Percentiles rank a stretch among this genome's conserved stretches.
These are phyloP conservation scores for Candida golubevii DNA, from an alignment of 805 yeast species.

Conservation along the genomic window DNA sequence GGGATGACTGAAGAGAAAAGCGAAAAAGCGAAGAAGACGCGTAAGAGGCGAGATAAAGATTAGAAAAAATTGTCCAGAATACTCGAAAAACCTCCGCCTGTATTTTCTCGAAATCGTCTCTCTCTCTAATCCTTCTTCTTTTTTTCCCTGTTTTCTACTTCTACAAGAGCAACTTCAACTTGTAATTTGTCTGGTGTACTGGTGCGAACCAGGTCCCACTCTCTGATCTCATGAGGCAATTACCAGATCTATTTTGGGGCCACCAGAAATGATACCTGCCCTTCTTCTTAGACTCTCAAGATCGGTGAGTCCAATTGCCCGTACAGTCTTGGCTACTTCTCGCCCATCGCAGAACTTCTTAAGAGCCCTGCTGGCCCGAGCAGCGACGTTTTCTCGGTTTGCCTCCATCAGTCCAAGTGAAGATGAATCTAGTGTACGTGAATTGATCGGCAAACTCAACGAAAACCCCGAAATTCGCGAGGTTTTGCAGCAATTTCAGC, in stretches of 20 bases:
- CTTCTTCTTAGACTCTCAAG: conserved; percentile 4
- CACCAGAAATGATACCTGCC: conserved; percentile 4
- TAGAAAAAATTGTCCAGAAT: too few species aligned
- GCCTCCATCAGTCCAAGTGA: conserved; percentile 9
- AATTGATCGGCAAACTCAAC: conserved; percentile 16
- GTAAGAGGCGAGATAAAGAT: too few species aligned
- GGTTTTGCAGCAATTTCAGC: conserved; percentile 29
- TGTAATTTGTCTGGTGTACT: too few species aligned
- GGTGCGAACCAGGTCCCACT: too few species aligned
- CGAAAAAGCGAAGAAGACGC: too few species aligned
- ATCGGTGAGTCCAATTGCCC: background rate
- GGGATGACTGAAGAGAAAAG: too few species aligned
- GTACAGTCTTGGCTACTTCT: background rate
- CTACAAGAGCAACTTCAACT: too few species aligned
- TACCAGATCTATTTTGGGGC: background rate
- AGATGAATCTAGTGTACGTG: conserved; percentile 15
- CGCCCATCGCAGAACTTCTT: background rate
- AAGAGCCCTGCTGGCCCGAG: background rate
- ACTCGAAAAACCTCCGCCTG: too few species aligned
- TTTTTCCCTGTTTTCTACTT: too few species aligned
- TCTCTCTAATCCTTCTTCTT: too few species aligned
- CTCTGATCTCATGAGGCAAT: too few species aligned
- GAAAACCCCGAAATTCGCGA: conserved; percentile 29
- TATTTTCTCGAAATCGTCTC: too few species aligned
- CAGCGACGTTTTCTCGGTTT: conserved; percentile 5